Evolutionary conservation across 1,139 yeast genomes (phyloP).

Genomic region (Suhomyces choctaworum): DNA sequence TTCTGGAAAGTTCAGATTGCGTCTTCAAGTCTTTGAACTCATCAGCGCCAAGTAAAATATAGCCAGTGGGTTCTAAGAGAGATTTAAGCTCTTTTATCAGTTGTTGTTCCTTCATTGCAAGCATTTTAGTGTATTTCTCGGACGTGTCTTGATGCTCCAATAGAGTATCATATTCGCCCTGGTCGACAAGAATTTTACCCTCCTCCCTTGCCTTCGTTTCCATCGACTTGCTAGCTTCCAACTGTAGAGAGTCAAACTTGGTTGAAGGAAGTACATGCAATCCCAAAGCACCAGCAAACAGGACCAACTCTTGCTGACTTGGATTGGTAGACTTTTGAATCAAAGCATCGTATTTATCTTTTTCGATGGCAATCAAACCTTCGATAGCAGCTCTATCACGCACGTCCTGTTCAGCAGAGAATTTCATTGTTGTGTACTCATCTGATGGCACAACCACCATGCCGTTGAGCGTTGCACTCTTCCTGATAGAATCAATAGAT

Average conservation of each 20-base stretch:
- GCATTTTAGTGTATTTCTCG: neutral
- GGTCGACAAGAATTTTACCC: constrained; percentile 29
- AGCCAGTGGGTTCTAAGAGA: constrained; percentile 28
- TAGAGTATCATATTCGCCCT: constrained; percentile 21
- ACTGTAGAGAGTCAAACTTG: constrained; percentile 23
- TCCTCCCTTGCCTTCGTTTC: constrained; percentile 24
- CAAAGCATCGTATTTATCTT: constrained; percentile 13
- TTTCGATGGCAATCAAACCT: constrained; percentile 13
- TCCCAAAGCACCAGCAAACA: constrained; percentile 27
- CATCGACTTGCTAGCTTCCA: constrained; percentile 10
- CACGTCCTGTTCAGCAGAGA: constrained; percentile 8
- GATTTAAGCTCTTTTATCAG: constrained; percentile 6
- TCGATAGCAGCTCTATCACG: constrained; percentile 17
- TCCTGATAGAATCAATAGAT: constrained; percentile 30
- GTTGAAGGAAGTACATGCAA: constrained; percentile 19
- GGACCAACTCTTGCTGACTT: constrained; percentile 18
- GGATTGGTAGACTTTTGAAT: constrained; percentile 20
- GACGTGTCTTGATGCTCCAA: constrained; percentile 1
- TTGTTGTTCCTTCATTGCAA: constrained; percentile 1
- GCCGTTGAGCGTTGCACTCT: constrained; percentile 32
- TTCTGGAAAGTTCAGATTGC: neutral
- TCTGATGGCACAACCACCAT: constrained; percentile 30
- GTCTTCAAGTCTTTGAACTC: constrained; percentile 18
- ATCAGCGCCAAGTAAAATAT: constrained; percentile 33
- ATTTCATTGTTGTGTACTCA: constrained; percentile 23